A percentile compares a stretch with the other conserved stretches of the same genome.
These are phyloP conservation scores for Cladosporium oxysporum DNA, from an alignment of 2,329 filamentous ascomycete species.

Conservation along the genomic window DNA sequence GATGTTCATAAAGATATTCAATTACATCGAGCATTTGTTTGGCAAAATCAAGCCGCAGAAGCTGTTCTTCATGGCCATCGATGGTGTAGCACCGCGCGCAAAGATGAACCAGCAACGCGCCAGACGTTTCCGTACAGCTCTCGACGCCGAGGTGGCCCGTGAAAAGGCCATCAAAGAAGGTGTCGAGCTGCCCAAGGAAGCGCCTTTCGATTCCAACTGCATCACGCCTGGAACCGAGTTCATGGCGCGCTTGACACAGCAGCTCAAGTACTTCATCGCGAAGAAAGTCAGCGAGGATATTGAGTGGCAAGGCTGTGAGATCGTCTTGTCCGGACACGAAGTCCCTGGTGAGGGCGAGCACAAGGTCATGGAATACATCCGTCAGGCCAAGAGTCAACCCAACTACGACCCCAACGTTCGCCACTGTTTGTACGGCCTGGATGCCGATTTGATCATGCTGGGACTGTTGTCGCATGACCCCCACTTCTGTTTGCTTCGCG, in stretches of 20 bases:
- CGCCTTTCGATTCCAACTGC: conserved; percentile 97
- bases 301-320: conserved; percentile 96
- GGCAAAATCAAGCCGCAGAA: conserved; percentile 98
- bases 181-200: conserved; percentile 89
- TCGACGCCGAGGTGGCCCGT: conserved; percentile 85
- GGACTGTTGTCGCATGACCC: conserved; percentile 96
- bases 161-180: conserved; percentile 91
- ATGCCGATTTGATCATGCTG: conserved; percentile 98
- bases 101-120: conserved; percentile 99
- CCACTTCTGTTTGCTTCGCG: conserved; percentile 94
- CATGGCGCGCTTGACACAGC: conserved; percentile 92
- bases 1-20: conserved; percentile 99
- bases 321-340: conserved; percentile 95
- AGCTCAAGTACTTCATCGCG: conserved; percentile 97
- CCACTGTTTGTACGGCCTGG: conserved; percentile 94
- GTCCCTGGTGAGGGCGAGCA: conserved; percentile 98
- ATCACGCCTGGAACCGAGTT: conserved; percentile 97
- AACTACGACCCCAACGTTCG: conserved; percentile 90
- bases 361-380: conserved; percentile 99
- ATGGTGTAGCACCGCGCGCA: conserved; percentile 93
- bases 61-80: conserved; percentile 99
- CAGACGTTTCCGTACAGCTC: conserved; percentile 87
- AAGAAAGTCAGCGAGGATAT: conserved; percentile 97
- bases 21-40: conserved; percentile 98
- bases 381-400: conserved; percentile 92